Evolutionary conservation across 129 eudicot species (phyloP), one percentile per base, ranked within the genome.

Genomic region (Silybum marianum): DNA sequence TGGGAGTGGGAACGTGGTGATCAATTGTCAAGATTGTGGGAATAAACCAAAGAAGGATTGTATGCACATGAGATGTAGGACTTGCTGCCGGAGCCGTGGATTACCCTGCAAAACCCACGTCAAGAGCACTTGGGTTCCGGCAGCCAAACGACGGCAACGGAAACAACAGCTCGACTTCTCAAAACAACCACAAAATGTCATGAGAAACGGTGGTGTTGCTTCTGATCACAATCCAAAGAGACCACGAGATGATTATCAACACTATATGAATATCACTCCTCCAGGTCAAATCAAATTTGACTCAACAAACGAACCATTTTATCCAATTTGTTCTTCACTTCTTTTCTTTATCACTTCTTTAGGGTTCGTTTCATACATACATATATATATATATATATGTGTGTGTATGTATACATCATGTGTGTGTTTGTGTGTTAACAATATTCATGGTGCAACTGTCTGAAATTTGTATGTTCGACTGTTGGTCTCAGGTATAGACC

Each of bases 101-200:
- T 82, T 87, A 22, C 89, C 75, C 1, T 91, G 97, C 38, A 84
- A 86, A 54, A 91, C 96, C 39, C 96, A 91, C 74, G 89, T 91
- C 68, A 89, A 89, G 84, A 89, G 93, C 88, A 91, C 93, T 3
- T 91, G 97, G 97, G 92, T 91, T 62, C 90, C 97, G 0, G 97
- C 93, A 14, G 91, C 93, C 34, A 89, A 84, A 73, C 81, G 97
- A 13, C 91, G 97, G 9, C 93, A 89, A 69, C 76, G 93, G 46
- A 89, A 75, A 3, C 96, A 87, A 44, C 90, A 86, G 73, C 76
- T 65, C 7, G 46, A 85, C 14, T 30, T 82, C 44, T 60, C 83
- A 25, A 32, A 66, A 21, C 68, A 71, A 23, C 85, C 65, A 13
- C 83, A 80, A 1, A 78, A 80, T 48, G 74, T 79, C 5, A 81